These are phyloP conservation scores for Neonectria sp. DNA, from an alignment of 2,329 filamentous ascomycete species.

Conservation along the genomic window DNA sequence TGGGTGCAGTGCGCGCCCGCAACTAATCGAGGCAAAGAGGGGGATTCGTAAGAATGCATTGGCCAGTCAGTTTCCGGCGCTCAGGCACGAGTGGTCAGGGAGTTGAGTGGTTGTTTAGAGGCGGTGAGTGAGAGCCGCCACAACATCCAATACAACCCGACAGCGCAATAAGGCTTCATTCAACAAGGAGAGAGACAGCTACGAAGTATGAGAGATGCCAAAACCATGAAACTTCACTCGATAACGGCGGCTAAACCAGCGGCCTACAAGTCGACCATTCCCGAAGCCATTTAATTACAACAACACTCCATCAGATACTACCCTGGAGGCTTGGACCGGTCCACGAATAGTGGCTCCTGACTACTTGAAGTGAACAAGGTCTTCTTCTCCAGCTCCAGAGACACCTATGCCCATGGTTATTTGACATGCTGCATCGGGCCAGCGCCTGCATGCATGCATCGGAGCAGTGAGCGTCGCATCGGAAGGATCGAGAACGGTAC, in stretches of 20 bases:
- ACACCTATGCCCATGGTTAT: background rate
- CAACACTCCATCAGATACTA: background rate
- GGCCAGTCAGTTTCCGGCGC: background rate
- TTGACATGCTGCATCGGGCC: background rate
- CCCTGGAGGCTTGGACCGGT: background rate
- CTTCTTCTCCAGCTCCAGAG: background rate
- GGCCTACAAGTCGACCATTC: background rate
- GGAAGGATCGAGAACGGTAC: conserved; percentile 2
- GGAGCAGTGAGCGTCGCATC: conserved; percentile 12
- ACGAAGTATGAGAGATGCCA: background rate
- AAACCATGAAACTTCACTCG: background rate
- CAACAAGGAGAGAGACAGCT: background rate
- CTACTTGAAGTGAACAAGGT: background rate
- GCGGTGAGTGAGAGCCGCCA: conserved; percentile 2
- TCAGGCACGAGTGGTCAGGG: background rate
- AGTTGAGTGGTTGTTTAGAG: background rate
- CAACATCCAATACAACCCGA: background rate
- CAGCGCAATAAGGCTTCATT: background rate
- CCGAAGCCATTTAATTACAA: background rate
- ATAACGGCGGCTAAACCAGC: background rate
- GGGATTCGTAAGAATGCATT: background rate
- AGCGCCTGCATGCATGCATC: conserved; percentile 1
- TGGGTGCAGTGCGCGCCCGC: background rate
- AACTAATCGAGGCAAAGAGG: background rate
- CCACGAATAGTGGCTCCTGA: background rate